Evolutionary conservation across 2,329 filamentous ascomycete species (phyloP).

Genomic region (Talaromyces sp.): DNA sequence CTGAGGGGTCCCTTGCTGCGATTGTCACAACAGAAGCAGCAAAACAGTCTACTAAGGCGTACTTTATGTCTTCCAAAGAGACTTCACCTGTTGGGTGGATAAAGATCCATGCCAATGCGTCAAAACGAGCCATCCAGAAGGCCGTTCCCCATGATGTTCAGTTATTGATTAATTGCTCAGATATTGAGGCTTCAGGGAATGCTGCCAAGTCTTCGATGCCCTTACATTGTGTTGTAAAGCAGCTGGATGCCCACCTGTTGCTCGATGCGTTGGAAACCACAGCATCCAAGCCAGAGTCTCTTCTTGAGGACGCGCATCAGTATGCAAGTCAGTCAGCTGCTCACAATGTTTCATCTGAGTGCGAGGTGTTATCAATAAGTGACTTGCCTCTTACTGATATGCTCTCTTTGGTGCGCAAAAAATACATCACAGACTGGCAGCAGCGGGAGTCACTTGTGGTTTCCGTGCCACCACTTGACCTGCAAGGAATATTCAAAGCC

Average conservation of each 20-base stretch:
- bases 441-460: background rate
- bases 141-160: background rate
- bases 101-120: background rate
- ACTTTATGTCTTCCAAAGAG: background rate
- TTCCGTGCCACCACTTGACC: background rate
- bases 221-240: background rate
- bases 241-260: background rate
- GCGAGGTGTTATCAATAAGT: background rate
- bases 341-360: background rate
- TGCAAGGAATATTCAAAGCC: conserved; percentile 11
- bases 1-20: background rate
- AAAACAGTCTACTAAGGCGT: background rate
- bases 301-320: background rate
- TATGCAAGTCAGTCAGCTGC: background rate
- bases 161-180: background rate
- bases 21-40: background rate
- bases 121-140: background rate
- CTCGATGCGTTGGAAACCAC: background rate
- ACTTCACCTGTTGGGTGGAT: background rate
- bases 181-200: background rate
- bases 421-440: background rate
- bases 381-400: background rate
- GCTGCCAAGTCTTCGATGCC: background rate
- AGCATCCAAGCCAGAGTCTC: background rate
- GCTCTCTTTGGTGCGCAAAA: background rate